These are phyloP conservation scores for Scheffersomyces titani DNA, from an alignment of 1,139 yeast genomes.

Conservation along the genomic window DNA sequence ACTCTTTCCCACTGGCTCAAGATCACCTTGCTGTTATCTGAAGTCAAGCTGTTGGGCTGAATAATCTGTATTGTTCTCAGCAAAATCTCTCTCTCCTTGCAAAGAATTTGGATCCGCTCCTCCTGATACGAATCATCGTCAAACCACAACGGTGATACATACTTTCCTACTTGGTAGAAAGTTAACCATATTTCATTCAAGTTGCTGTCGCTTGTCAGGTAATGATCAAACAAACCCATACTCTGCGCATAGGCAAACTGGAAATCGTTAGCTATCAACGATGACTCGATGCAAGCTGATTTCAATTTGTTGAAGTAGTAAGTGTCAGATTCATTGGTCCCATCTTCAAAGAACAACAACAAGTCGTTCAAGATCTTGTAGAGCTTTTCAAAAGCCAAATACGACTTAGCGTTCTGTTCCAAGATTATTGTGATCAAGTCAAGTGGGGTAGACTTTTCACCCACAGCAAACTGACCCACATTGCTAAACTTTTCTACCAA, in stretches of 20 bases:
- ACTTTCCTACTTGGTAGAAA: slow-evolving; percentile 64
- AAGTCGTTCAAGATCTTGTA: slow-evolving; percentile 44
- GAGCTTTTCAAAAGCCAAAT: slow-evolving; percentile 48
- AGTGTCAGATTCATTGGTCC: not conserved
- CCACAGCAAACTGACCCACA: slow-evolving; percentile 14
- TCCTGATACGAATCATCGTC: slow-evolving; percentile 16
- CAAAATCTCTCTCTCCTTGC: slow-evolving; percentile 51
- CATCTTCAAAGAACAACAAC: slow-evolving; percentile 26
- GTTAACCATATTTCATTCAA: slow-evolving; percentile 56
- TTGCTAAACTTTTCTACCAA: slow-evolving; percentile 22
- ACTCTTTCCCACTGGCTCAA: slow-evolving; percentile 39
- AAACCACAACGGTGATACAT: slow-evolving; percentile 51
- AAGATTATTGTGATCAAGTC: slow-evolving; percentile 39
- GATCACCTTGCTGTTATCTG: slow-evolving; percentile 32
- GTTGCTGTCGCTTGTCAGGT: slow-evolving; percentile 10
- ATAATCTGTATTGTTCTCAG: slow-evolving; percentile 41
- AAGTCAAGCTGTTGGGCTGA: slow-evolving; percentile 16
- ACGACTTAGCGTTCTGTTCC: slow-evolving; percentile 58
- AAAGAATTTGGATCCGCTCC: slow-evolving; percentile 21
- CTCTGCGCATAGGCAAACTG: slow-evolving; percentile 47
- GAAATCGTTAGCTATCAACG: slow-evolving; percentile 57
- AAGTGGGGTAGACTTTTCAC: slow-evolving; percentile 21
- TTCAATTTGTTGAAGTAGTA: slow-evolving; percentile 34
- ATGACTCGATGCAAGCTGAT: slow-evolving; percentile 58
- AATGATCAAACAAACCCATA: slow-evolving; percentile 29